Evolutionary conservation across 768 basidiomycete genomes (phyloP).

Genomic region (Podaxis sp.): DNA sequence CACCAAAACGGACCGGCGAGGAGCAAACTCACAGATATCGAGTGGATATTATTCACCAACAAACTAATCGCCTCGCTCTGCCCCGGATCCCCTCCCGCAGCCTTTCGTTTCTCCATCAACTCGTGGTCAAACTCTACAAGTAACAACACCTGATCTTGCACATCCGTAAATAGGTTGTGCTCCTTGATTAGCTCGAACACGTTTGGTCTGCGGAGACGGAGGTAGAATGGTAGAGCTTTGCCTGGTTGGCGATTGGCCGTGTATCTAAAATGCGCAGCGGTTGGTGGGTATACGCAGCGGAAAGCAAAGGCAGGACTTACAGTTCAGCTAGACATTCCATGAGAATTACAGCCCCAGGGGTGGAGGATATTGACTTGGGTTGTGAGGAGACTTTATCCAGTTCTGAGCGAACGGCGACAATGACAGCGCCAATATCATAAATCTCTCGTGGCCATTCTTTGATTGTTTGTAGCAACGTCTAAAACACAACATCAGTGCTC

Average conservation of each 20-base stretch:
- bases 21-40: constrained; percentile 72
- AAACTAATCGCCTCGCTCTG: constrained; percentile 79
- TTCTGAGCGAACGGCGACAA: constrained; percentile 83
- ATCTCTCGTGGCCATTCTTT: constrained; percentile 88
- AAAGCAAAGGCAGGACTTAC: constrained; percentile 33
- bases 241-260: constrained; percentile 87
- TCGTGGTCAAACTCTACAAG: constrained; percentile 95
- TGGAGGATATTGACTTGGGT: constrained; percentile 36
- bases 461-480: constrained; percentile 77
- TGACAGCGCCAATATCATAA: constrained; percentile 83
- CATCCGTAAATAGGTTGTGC: constrained; percentile 90
- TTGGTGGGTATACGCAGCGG: neutral
- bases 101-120: constrained; percentile 57
- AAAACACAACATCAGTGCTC: neutral
- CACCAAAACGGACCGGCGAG: neutral
- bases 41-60: constrained; percentile 91
- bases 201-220: constrained; percentile 79
- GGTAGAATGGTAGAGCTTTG: constrained; percentile 88
- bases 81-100: constrained; percentile 27
- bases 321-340: constrained; percentile 95
- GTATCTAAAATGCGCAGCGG: constrained; percentile 39
- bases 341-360: constrained; percentile 54
- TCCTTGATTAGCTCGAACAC: constrained; percentile 95
- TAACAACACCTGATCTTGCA: constrained; percentile 88
- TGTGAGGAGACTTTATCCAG: constrained; percentile 60